These are phyloP conservation scores for Aureobasidium pullulans DNA, from an alignment of 2,329 filamentous ascomycete species.

Conservation along the genomic window DNA sequence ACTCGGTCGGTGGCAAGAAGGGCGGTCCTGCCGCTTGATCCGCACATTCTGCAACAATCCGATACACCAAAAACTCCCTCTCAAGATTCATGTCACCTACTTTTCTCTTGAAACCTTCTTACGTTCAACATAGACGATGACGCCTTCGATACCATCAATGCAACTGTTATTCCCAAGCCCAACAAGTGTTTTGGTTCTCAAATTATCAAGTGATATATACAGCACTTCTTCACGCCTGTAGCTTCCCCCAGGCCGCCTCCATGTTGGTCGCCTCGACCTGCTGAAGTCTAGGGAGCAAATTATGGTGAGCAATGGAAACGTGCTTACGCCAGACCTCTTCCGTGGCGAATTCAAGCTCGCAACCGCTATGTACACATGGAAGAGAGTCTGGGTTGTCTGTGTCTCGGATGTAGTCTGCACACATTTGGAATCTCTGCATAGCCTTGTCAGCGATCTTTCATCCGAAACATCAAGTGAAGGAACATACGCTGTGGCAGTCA, in stretches of 20 bases:
- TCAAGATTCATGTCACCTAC: not conserved
- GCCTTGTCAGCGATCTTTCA: not conserved
- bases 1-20: conserved; percentile 40
- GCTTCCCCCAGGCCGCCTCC: conserved; percentile 1
- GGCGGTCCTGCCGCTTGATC: conserved; percentile 21
- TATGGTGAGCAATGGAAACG: conserved; percentile 22
- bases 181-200: not conserved
- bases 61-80: not conserved
- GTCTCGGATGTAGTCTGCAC: not conserved
- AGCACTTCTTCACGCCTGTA: not conserved
- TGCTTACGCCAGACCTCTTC: conserved; percentile 21
- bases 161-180: not conserved
- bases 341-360: conserved; percentile 18
- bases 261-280: not conserved
- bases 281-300: conserved; percentile 15
- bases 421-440: not conserved
- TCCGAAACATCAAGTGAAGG: not conserved
- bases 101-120: not conserved
- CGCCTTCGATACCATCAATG: conserved; percentile 11
- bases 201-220: not conserved
- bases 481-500: conserved; percentile 5
- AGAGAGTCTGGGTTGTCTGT: not conserved
- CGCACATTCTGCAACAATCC: not conserved
- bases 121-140: conserved; percentile 3
- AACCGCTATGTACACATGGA: conserved; percentile 21